These are phyloP conservation scores for Boletus edulis DNA, from an alignment of 768 basidiomycete genomes.

Conservation along the genomic window DNA sequence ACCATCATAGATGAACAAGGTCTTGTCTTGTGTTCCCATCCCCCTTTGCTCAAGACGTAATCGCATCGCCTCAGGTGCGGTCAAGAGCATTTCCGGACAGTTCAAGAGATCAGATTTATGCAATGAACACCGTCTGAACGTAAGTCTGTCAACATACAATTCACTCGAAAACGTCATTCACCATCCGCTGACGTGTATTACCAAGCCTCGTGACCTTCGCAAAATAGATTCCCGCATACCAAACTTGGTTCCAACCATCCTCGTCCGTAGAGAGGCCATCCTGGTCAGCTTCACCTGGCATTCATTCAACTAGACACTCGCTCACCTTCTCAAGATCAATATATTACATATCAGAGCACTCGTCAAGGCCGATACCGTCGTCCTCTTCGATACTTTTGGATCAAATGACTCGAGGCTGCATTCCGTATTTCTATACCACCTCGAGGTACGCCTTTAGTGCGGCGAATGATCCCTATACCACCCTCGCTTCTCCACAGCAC, in stretches of 20 bases:
- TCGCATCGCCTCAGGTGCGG: slow-evolving; percentile 55
- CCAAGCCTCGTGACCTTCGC: slow-evolving; percentile 88
- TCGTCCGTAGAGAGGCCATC: slow-evolving; percentile 84
- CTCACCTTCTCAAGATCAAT: slow-evolving; percentile 58
- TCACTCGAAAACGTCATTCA: slow-evolving; percentile 15
- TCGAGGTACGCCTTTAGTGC: slow-evolving; percentile 54
- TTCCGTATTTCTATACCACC: slow-evolving; percentile 83
- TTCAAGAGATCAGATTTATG: slow-evolving; percentile 92
- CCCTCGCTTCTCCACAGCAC: slow-evolving; percentile 49
- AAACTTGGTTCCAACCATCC: slow-evolving; percentile 92
- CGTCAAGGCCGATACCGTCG: slow-evolving; percentile 88
- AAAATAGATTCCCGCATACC: slow-evolving; percentile 95
- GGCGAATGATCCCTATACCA: slow-evolving; percentile 6
- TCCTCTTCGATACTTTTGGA: slow-evolving; percentile 91
- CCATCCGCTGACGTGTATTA: slow-evolving; percentile 24
- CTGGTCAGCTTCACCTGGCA: slow-evolving; percentile 51
- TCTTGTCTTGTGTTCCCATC: slow-evolving; percentile 31
- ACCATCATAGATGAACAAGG: slow-evolving; percentile 87
- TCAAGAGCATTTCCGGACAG: slow-evolving; percentile 83
- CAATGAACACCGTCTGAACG: slow-evolving; percentile 84
- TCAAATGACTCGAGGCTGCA: slow-evolving; percentile 83
- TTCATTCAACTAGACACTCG: slow-evolving; percentile 3
- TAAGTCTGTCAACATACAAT: slow-evolving; percentile 41
- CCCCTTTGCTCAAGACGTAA: slow-evolving; percentile 25
- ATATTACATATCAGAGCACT: slow-evolving; percentile 94